Base-by-base conservation (phyloP, 768 basidiomycete genomes). In the Hygrocybe punicea region DNA sequence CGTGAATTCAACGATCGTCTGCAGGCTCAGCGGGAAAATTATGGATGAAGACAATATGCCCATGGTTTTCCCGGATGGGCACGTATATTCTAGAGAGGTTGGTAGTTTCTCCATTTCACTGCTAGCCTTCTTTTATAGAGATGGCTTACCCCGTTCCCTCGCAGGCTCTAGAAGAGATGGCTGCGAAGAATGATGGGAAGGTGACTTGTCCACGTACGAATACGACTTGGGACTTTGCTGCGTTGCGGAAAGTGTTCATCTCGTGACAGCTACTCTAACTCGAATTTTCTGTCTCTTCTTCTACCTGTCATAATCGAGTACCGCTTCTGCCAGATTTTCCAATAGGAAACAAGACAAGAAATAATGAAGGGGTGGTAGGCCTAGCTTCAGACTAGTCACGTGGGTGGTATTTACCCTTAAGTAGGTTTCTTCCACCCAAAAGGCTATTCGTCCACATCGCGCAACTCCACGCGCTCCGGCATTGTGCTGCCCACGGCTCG, bases 21-120 rank as follows among this genome's bases (percentile, higher is more conserved):
- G 97, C 67, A 74, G 85, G 52, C 81, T 98, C 65, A 93, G 83
- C 60, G 94, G 96, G 23, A 86, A 87, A 69, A 94, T 98, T 55
- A 96, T 98, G 88, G 90, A 97, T 64, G 94, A 86, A 61, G 86
- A 93, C 67, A 95, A 95, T 64, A 86, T 88, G 79, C 93, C 95
- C 0, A 82, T 97, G 86, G 88, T 85, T 11, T 91, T 97, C 63
- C 89, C 93, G 2, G 85, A 91, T 60, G 95, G 96, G 16, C 80
- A 87, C 64, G 95, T 98, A 37, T 98, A 98, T 70, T 95, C 93
- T n/a, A 77, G 83, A 71, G 91, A 94, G 81, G 95, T 91, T 64
- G 57, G 84, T 73, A 17, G 51, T 58, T 51, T 47, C 33, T 56
- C 50, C 62, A 52, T 29, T n/a, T n/a, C n/a, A n/a, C n/a, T n/a